Evolutionary conservation across 2,329 filamentous ascomycete genomes (phyloP).

Genomic region (Arthrinium puccinioides): DNA sequence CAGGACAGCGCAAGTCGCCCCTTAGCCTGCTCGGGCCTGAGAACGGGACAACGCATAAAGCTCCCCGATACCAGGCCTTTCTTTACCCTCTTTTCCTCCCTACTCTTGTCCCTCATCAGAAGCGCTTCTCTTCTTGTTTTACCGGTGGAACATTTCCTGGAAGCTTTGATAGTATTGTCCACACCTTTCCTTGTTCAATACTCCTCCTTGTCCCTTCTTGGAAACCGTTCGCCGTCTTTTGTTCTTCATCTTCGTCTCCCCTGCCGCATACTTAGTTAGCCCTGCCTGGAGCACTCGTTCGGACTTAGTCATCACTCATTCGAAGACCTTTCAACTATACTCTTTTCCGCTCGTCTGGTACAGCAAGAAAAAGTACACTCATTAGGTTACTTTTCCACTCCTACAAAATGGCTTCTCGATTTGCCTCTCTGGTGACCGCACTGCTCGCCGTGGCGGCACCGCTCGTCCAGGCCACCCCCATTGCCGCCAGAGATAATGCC

Average conservation of each 20-base stretch:
- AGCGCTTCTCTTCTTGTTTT: conserved; percentile 4
- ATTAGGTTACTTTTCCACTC: not conserved
- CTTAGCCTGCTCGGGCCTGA: no score
- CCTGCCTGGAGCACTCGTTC: conserved; percentile 1
- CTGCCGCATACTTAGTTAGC: not conserved
- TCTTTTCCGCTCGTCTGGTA: conserved; percentile 16
- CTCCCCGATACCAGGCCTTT: not conserved
- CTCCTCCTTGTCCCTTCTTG: not conserved
- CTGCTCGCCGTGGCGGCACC: conserved; percentile 19
- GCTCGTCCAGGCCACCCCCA: conserved; percentile 14
- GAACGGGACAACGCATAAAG: no score
- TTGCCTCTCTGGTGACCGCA: conserved; percentile 17
- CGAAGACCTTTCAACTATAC: not conserved
- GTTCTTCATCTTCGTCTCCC: not conserved
- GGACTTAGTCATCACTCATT: not conserved
- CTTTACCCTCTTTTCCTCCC: not conserved
- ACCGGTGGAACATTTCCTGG: conserved; percentile 2
- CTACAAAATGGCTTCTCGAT: conserved; percentile 19
- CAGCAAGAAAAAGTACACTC: conserved; percentile 10
- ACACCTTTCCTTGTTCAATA: conserved; percentile 1
- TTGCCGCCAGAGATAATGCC: conserved; percentile 3
- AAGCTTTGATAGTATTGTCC: conserved; percentile 3
- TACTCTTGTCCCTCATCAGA: conserved; percentile 1
- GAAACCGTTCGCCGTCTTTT: not conserved
- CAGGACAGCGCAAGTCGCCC: no score